phyloP scores from a whole-genome alignment of 805 yeast species.

The Spathaspora girioi region DNA sequence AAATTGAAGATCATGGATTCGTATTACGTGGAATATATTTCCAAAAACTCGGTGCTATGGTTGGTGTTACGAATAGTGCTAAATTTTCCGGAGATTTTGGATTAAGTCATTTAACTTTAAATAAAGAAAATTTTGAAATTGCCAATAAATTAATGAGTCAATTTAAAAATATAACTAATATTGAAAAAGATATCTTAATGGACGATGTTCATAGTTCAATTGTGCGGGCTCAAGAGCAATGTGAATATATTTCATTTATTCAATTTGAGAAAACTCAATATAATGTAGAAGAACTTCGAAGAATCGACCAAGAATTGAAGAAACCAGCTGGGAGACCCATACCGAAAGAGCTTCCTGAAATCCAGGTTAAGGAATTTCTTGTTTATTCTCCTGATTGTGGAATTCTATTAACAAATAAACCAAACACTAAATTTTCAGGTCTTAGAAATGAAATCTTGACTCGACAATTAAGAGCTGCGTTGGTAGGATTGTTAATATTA shows the following conservation, averaged over 20 bases:
- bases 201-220: conserved; percentile 33
- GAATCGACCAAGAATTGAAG: conserved; percentile 68
- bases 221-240: conserved; percentile 35
- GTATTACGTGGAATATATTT: conserved; percentile 62
- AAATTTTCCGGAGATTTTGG: conserved; percentile 62
- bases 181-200: conserved; percentile 36
- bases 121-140: conserved; percentile 38
- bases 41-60: conserved; percentile 59
- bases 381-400: conserved; percentile 92
- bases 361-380: conserved; percentile 53
- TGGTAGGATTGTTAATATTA: conserved; percentile 45
- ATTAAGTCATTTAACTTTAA: conserved; percentile 52
- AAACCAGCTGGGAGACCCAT: conserved; percentile 81
- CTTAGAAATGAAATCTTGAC: conserved; percentile 50
- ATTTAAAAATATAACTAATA: conserved; percentile 40
- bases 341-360: conserved; percentile 46
- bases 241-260: conserved; percentile 70
- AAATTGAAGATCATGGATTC: conserved; percentile 47
- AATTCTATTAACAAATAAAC: conserved; percentile 34
- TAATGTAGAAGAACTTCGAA: conserved; percentile 47
- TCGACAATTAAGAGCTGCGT: conserved; percentile 33
- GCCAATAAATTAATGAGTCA: conserved; percentile 44
- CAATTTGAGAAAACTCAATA: conserved; percentile 64
- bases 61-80: conserved; percentile 58
- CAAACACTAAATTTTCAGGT: conserved; percentile 39